Conservation (phyloP, 495 filamentous ascomycete species). For the Lophium mytilinum region DNA sequence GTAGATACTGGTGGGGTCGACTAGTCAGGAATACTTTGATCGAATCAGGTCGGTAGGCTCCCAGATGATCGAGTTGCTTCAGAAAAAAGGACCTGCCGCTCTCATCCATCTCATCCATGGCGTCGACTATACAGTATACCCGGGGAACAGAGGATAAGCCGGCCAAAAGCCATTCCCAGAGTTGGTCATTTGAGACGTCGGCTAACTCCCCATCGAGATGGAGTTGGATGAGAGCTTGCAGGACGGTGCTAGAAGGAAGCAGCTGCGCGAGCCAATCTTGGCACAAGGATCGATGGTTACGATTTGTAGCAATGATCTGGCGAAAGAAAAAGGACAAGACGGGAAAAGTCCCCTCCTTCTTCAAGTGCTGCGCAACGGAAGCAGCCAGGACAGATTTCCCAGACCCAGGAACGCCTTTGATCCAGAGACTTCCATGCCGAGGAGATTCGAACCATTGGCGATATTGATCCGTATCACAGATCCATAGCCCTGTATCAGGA, state of each 20-base stretch:
- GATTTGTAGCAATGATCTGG: slow-evolving; percentile 44
- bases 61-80: slow-evolving; percentile 27
- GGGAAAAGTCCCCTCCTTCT: slow-evolving; percentile 22
- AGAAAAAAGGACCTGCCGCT: slow-evolving; percentile 36
- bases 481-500: slow-evolving; percentile 41
- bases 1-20: slow-evolving; percentile 34
- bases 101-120: slow-evolving; percentile 42
- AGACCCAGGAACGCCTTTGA: slow-evolving; percentile 44
- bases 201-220: background rate
- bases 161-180: slow-evolving; percentile 25
- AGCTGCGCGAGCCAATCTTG: slow-evolving; percentile 42
- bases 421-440: slow-evolving; percentile 39
- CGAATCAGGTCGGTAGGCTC: slow-evolving; percentile 30
- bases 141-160: slow-evolving; percentile 27
- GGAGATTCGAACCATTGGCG: slow-evolving; percentile 35
- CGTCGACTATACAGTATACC: slow-evolving; percentile 42
- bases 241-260: slow-evolving; percentile 32
- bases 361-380: slow-evolving; percentile 28
- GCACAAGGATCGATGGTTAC: slow-evolving; percentile 34
- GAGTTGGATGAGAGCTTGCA: slow-evolving; percentile 27
- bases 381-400: slow-evolving; percentile 47
- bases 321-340: slow-evolving; percentile 50
- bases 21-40: slow-evolving; percentile 42
- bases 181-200: slow-evolving; percentile 8
- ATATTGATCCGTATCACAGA: slow-evolving; percentile 32